phyloP scores from a whole-genome alignment of 2,329 filamentous ascomycete genomes.

The Exophiala alcalophila region DNA sequence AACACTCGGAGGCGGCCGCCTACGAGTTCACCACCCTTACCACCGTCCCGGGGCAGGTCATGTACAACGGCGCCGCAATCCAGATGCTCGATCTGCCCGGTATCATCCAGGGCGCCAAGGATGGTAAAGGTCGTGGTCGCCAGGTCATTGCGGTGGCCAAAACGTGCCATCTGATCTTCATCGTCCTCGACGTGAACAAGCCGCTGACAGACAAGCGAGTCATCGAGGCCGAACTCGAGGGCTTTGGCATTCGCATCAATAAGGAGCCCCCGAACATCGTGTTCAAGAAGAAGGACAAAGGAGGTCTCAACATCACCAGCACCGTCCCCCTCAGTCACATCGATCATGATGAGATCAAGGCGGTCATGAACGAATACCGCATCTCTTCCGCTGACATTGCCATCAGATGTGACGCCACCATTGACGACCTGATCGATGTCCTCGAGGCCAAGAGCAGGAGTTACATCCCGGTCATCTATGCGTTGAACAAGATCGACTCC shows the following conservation, averaged over 20 bases:
- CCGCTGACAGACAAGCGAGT: constrained; percentile 93
- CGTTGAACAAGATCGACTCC: constrained; percentile 97
- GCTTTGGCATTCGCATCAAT: constrained; percentile 97
- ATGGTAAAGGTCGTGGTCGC: constrained; percentile 93
- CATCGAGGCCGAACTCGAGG: constrained; percentile 92
- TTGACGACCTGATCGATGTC: constrained; percentile 95
- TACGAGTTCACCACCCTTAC: constrained; percentile 99
- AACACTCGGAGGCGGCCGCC: constrained; percentile 93
- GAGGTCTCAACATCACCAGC: constrained; percentile 91
- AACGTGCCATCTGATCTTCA: constrained; percentile 98
- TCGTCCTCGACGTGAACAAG: constrained; percentile 97
- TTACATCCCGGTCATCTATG: constrained; percentile 99
- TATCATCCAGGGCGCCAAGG: constrained; percentile 98
- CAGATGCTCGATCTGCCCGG: constrained; percentile 98
- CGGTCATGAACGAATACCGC: constrained; percentile 94
- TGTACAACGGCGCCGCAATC: constrained; percentile 94
- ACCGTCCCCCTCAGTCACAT: constrained; percentile 91
- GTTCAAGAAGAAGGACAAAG: constrained; percentile 99
- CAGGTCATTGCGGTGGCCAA: constrained; percentile 99
- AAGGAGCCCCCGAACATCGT: constrained; percentile 96
- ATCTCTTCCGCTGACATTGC: constrained; percentile 97
- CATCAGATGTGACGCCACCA: constrained; percentile 94
- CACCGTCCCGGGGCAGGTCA: constrained; percentile 91
- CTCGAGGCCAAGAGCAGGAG: constrained; percentile 90
- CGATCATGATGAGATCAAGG: constrained; percentile 93